Evolutionary conservation across 768 basidiomycete genomes (phyloP).

Genomic region (Auriscalpium orientale): DNA sequence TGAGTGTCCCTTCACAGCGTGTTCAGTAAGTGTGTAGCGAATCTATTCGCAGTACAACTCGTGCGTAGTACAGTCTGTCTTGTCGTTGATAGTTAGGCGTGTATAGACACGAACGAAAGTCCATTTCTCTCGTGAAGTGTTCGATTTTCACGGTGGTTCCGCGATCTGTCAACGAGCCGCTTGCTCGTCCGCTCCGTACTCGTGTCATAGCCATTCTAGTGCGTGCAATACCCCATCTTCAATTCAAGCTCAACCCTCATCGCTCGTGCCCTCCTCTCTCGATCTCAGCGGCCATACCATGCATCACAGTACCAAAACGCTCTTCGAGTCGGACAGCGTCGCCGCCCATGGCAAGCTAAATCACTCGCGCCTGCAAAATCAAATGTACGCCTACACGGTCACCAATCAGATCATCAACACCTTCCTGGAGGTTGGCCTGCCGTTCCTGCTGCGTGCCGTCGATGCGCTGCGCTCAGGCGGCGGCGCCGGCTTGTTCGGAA

Average conservation of each 20-base stretch:
- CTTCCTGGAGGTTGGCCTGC: constrained; percentile 74
- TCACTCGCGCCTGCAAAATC: constrained; percentile 67
- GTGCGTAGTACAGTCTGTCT: too few relatives aligned
- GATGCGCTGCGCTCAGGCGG: constrained; percentile 41
- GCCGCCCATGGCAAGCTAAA: constrained; percentile 51
- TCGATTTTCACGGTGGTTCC: too few relatives aligned
- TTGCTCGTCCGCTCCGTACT: too few relatives aligned
- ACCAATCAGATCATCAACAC: constrained; percentile 81
- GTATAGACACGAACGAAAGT: too few relatives aligned
- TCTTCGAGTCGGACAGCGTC: constrained; percentile 5
- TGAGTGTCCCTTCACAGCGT: too few relatives aligned
- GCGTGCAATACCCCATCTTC: constrained; percentile 27
- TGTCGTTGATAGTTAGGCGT: too few relatives aligned
- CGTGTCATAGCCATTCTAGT: too few relatives aligned
- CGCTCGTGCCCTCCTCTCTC: constrained; percentile 9
- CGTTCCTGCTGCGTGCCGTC: constrained; percentile 62
- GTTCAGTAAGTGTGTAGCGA: too few relatives aligned
- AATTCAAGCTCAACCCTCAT: constrained; percentile 12
- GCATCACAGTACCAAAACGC: constrained; percentile 20
- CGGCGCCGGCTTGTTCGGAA: constrained; percentile 15
- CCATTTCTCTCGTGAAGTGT: too few relatives aligned
- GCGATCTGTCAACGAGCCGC: too few relatives aligned
- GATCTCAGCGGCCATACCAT: constrained; percentile 18
- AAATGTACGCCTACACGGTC: constrained; percentile 90
- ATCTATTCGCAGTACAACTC: too few relatives aligned